Percentiles rank a stretch among this genome's conserved stretches.
Evolutionary conservation across 2,329 filamentous ascomycete genomes (phyloP).

Genomic region (Fusarium sp.): DNA sequence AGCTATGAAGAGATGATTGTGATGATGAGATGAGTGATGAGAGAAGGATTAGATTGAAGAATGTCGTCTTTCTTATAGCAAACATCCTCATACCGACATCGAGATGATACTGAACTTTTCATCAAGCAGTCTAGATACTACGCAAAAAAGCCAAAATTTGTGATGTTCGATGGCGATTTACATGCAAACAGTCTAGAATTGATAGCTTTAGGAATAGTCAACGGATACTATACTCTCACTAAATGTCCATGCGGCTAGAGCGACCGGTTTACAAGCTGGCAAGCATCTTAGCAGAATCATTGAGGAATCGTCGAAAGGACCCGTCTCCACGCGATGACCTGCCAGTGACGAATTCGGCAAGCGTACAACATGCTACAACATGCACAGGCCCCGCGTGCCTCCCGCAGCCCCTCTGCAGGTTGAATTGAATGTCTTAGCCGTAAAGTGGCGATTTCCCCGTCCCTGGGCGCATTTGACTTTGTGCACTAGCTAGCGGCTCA

Average conservation of each 20-base stretch:
- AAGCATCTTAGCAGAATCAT: no score
- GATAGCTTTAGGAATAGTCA: background rate
- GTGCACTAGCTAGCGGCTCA: background rate
- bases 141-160: background rate
- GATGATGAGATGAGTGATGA: constrained; percentile 20
- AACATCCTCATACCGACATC: background rate
- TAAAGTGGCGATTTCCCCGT: background rate
- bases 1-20: background rate
- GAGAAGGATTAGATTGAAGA: background rate
- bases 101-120: background rate
- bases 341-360: background rate
- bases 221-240: background rate
- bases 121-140: background rate
- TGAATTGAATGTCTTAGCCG: rapidly evolving
- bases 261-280: no score
- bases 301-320: no score
- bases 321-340: no score
- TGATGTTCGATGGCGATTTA: background rate
- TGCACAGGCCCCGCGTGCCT: background rate
- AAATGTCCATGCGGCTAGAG: no score
- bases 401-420: constrained; percentile 12
- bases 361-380: rapidly evolving
- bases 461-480: no score
- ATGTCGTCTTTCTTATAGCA: constrained; percentile 27
- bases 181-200: constrained; percentile 1